Percentiles rank a stretch among this genome's conserved stretches.
Conservation (phyloP, 2,329 filamentous ascomycete species). For the Venturia pyrina region DNA sequence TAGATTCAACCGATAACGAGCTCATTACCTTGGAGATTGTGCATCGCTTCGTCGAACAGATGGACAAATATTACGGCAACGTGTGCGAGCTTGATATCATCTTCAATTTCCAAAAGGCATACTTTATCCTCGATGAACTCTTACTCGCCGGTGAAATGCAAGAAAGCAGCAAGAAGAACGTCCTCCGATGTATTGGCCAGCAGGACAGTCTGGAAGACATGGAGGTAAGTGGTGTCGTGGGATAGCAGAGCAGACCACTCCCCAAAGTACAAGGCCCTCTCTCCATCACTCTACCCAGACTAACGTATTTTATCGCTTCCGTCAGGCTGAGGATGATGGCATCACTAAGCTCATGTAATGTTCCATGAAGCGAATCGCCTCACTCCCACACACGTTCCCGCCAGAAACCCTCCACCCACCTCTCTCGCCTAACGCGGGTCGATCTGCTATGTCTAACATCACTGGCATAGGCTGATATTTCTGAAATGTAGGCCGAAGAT, state of each 20-base stretch:
- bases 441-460: conserved; percentile 7
- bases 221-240: conserved; percentile 65
- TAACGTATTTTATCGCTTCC: conserved; percentile 19
- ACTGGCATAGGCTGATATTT: conserved; percentile 4
- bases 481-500: conserved; percentile 10
- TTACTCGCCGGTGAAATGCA: conserved; percentile 93
- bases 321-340: conserved; percentile 74
- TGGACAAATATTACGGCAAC: conserved; percentile 99
- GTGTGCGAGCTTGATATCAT: conserved; percentile 99
- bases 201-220: conserved; percentile 98
- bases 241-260: background rate
- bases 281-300: conserved; percentile 2
- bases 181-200: conserved; percentile 88
- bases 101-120: conserved; percentile 99
- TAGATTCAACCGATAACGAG: conserved; percentile 95
- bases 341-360: conserved; percentile 78
- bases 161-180: conserved; percentile 99
- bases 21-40: conserved; percentile 97
- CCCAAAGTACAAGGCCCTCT: background rate
- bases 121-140: conserved; percentile 97
- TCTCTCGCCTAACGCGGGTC: background rate
- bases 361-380: background rate
- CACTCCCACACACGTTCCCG: background rate
- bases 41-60: conserved; percentile 98
- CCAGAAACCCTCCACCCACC: background rate